phyloP scores from a whole-genome alignment of 2,329 filamentous ascomycete genomes.

The Blastomyces parvus region DNA sequence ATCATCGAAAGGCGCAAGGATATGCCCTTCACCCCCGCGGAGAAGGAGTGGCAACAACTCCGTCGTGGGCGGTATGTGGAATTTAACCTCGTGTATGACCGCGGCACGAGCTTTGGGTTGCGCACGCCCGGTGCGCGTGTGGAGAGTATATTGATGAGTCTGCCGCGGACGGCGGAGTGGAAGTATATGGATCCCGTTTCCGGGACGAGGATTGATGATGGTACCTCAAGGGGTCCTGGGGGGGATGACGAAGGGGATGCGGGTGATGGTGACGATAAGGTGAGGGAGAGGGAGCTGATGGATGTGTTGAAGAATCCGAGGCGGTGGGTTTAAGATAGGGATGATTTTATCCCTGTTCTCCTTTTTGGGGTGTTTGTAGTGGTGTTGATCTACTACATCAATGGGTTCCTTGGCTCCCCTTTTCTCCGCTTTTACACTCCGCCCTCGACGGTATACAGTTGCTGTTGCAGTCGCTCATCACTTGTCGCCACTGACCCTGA shows the following conservation, averaged over 20 bases:
- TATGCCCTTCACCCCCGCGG: constrained; percentile 73
- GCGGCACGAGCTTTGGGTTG: constrained; percentile 86
- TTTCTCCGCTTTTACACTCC: not conserved
- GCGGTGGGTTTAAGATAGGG: constrained; percentile 46
- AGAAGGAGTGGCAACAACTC: constrained; percentile 96
- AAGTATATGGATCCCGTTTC: constrained; percentile 72
- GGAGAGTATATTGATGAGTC: constrained; percentile 95
- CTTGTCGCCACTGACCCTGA: not conserved
- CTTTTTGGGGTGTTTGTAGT: not conserved
- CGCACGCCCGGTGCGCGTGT: constrained; percentile 85
- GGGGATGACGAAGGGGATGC: constrained; percentile 56
- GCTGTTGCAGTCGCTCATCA: not conserved
- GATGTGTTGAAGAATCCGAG: constrained; percentile 56
- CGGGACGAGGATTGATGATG: constrained; percentile 33
- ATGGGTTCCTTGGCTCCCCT: not conserved
- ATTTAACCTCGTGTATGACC: constrained; percentile 95
- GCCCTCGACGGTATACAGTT: not conserved
- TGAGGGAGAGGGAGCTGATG: constrained; percentile 64
- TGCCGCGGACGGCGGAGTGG: constrained; percentile 89
- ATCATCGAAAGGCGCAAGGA: constrained; percentile 84
- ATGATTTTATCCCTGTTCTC: constrained; percentile 7
- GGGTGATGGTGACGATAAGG: constrained; percentile 26
- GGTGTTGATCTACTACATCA: not conserved
- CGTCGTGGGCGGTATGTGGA: constrained; percentile 92
- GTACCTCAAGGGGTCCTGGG: constrained; percentile 24